Evolutionary conservation across 2,329 filamentous ascomycete species (phyloP).

Genomic region (Fusarium brevicatenulatum): DNA sequence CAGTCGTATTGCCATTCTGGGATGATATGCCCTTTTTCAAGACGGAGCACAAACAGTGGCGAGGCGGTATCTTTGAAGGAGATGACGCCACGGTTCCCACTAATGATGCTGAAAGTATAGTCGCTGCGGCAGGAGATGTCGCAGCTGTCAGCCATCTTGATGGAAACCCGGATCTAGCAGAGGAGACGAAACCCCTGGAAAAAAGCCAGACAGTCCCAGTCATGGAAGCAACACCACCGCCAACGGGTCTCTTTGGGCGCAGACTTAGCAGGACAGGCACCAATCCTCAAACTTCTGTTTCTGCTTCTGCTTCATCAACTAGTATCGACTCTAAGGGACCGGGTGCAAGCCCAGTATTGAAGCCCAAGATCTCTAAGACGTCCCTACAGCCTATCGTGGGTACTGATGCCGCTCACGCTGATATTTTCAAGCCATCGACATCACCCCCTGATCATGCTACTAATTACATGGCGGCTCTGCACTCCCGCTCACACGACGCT

Average conservation of each 20-base stretch:
- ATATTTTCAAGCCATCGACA: slow-evolving; percentile 67
- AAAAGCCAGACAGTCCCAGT: slow-evolving; percentile 65
- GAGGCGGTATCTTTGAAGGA: slow-evolving; percentile 83
- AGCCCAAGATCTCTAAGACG: slow-evolving; percentile 52
- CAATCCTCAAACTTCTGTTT: slow-evolving; percentile 50
- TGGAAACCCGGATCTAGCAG: slow-evolving; percentile 51
- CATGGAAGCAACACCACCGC: slow-evolving; percentile 50
- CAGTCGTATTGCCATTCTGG: slow-evolving; percentile 92
- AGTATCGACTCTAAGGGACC: slow-evolving; percentile 59
- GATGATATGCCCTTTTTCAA: slow-evolving; percentile 93
- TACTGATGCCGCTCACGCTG: slow-evolving; percentile 73
- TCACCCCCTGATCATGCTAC: slow-evolving; percentile 69
- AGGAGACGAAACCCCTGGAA: slow-evolving; percentile 60
- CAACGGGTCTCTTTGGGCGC: slow-evolving; percentile 61
- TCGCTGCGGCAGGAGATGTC: slow-evolving; percentile 56
- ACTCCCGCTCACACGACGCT: slow-evolving; percentile 67
- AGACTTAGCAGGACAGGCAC: slow-evolving; percentile 55
- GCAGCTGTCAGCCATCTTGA: slow-evolving; percentile 60
- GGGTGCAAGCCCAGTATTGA: slow-evolving; percentile 48
- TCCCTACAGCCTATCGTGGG: slow-evolving; percentile 73
- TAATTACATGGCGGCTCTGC: slow-evolving; percentile 73
- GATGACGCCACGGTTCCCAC: slow-evolving; percentile 57
- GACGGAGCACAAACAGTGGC: slow-evolving; percentile 79
- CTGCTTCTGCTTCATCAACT: slow-evolving; percentile 58
- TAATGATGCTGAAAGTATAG: slow-evolving; percentile 32